Evolutionary conservation across 2,329 filamentous ascomycete species (phyloP), one percentile per base, ranked within the genome.

Genomic region (Xylaria sp.): DNA sequence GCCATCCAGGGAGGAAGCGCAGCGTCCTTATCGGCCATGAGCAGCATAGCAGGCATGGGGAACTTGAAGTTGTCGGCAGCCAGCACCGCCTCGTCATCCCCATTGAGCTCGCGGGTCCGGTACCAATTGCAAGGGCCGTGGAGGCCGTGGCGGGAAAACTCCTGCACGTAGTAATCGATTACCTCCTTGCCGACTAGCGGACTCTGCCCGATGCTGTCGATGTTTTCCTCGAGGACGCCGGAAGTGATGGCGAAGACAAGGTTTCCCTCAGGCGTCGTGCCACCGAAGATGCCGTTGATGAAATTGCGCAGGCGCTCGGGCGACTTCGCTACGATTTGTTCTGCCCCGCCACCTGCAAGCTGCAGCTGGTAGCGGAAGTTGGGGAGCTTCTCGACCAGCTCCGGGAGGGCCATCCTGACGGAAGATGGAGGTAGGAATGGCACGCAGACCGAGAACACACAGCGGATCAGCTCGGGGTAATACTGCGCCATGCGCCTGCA

Each of bases 61-160:
- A 91, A 79, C 58, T 75, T 81, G 51, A 87, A 87, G 40, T 86
- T 83, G 54, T 81, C 87, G 70, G 87, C 87, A 62, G 85, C 80
- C 54, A 91, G 79, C 41, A 80, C 74, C 48, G 75, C 67, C 72
- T 97, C 95, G 65, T 97, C 92, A 40, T 91, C 84, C 73, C 82
- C 90, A 76, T 96, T 97, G 65, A 89, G 75, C 74, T 85, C 79
- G 19, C 85, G 81, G 2, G 85, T 90, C 43, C 93, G 87, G 78
- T 99, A 99, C 91, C 92, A 97, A 77, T 93, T 95, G 62, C 92
- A 80, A 15, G 92, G 91, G 0, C 92, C 92, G 66, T 88, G 86
- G 67, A 98, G 76, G 46, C 92, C 92, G 71, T 88, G 85, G 41
- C 85, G 83, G n/a, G 80, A 76, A 76, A 89, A 96, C 77, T 93